Percentiles rank a stretch among this genome's conserved stretches.
Conservation (phyloP, 805 yeast genomes). For the Zygosaccharomyces siamensis region DNA sequence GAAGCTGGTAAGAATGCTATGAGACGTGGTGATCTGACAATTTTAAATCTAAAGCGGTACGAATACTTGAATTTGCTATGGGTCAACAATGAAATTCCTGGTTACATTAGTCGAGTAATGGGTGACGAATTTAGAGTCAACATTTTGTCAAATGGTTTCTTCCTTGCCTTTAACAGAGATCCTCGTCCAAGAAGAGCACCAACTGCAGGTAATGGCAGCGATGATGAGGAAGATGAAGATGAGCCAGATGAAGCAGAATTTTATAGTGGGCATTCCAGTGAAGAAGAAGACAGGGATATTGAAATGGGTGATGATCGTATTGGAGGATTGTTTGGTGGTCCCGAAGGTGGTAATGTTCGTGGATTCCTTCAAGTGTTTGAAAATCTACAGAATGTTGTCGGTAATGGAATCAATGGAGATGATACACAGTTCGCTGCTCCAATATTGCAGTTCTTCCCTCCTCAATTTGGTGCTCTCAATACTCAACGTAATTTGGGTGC, state of each 20-base stretch:
- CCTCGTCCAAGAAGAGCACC: slow-evolving; percentile 23
- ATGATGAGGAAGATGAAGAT: slow-evolving; percentile 24
- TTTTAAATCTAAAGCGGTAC: slow-evolving; percentile 49
- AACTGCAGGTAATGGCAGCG: slow-evolving; percentile 17
- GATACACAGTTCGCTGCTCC: slow-evolving; percentile 20
- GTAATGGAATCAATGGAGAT: slow-evolving; percentile 18
- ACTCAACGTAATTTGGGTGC: slow-evolving; percentile 14
- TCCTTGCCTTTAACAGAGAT: slow-evolving; percentile 27
- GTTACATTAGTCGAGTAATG: slow-evolving; percentile 41
- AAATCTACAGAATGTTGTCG: slow-evolving; percentile 23
- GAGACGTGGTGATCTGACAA: slow-evolving; percentile 52
- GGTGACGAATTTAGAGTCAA: slow-evolving; percentile 34
- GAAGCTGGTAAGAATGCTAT: slow-evolving; percentile 57
- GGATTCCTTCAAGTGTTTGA: slow-evolving; percentile 28
- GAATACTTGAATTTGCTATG: slow-evolving; percentile 53
- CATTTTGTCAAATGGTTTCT: slow-evolving; percentile 26
- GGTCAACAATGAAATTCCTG: slow-evolving; percentile 55
- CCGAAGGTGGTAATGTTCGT: slow-evolving; percentile 21
- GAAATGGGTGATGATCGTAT: slow-evolving; percentile 17
- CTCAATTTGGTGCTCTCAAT: slow-evolving; percentile 19
- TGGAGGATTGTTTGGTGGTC: slow-evolving; percentile 13
- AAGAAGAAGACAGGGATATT: slow-evolving; percentile 19
- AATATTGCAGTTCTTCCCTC: slow-evolving; percentile 22
- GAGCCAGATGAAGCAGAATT: slow-evolving; percentile 20
- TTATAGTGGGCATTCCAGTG: slow-evolving; percentile 17